Evolutionary conservation across 1,284 basidiomycete species (phyloP).

Genomic region (Filobasidium uniguttulatum): DNA sequence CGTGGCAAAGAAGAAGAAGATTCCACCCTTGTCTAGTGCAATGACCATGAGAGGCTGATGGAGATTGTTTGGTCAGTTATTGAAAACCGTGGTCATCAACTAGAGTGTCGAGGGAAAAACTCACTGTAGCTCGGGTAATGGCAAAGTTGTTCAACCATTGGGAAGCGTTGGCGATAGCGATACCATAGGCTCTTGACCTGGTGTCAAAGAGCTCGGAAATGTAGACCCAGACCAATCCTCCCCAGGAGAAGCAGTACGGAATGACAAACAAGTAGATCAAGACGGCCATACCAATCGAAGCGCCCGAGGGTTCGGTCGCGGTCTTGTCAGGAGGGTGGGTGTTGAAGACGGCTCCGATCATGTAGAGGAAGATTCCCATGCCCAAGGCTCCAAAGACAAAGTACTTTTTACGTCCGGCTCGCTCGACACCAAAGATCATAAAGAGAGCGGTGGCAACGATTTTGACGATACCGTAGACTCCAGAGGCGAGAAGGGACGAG

Average conservation of each 20-base stretch:
- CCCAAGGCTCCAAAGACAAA: conserved; percentile 42
- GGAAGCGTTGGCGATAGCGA: conserved; percentile 53
- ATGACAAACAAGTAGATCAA: conserved; percentile 36
- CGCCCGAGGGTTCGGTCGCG: conserved; percentile 14
- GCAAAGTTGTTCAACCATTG: conserved; percentile 75
- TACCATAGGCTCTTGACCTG: conserved; percentile 60
- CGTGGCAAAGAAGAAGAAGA: conserved; percentile 34
- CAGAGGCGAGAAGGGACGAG: conserved; percentile 55
- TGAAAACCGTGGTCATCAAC: conserved; percentile 15
- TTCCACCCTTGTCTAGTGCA: conserved; percentile 26
- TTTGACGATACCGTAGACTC: conserved; percentile 67
- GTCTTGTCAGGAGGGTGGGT: conserved; percentile 43
- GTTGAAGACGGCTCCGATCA: conserved; percentile 61
- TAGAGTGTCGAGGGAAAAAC: background rate
- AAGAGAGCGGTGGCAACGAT: conserved; percentile 55
- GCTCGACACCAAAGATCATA: conserved; percentile 47
- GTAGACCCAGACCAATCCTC: conserved; percentile 17
- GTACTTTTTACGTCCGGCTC: conserved; percentile 44
- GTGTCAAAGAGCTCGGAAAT: conserved; percentile 68
- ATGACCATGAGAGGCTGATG: conserved; percentile 48
- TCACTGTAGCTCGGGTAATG: conserved; percentile 11
- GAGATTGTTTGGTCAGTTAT: conserved; percentile 57
- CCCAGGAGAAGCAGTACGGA: conserved; percentile 37
- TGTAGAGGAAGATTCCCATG: conserved; percentile 49
- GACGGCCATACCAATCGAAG: conserved; percentile 31